Evolutionary conservation across 1,284 basidiomycete species (phyloP).

Genomic region (Malassezia slooffiae): DNA sequence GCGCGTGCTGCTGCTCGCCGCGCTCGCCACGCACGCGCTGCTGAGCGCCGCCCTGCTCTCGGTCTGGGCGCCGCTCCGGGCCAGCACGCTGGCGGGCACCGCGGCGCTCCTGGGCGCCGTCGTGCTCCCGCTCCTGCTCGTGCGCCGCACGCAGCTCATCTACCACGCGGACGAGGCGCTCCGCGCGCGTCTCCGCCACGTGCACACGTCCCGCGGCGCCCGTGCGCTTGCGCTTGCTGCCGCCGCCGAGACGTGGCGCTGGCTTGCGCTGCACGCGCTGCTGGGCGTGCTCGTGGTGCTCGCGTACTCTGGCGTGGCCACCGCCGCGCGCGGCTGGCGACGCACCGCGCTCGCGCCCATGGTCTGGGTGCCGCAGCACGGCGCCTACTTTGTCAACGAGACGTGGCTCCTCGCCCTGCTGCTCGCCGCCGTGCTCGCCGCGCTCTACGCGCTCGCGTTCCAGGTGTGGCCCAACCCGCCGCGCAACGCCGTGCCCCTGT

Average conservation of each 20-base stretch:
- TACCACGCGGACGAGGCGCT: background rate
- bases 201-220: background rate
- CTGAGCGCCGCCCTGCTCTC: slow-evolving; percentile 14
- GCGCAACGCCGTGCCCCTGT: slow-evolving; percentile 12
- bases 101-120: slow-evolving; percentile 12
- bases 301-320: slow-evolving; percentile 7
- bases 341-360: slow-evolving; percentile 9
- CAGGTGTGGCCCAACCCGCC: slow-evolving; percentile 11
- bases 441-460: slow-evolving; percentile 16
- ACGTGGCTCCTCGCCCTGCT: slow-evolving; percentile 20
- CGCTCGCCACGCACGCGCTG: slow-evolving; percentile 16
- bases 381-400: slow-evolving; percentile 31
- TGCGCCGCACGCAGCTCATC: slow-evolving; percentile 10
- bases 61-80: slow-evolving; percentile 5
- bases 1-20: slow-evolving; percentile 23
- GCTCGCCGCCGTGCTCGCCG: slow-evolving; percentile 12
- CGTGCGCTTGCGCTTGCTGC: background rate
- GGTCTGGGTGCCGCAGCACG: slow-evolving; percentile 23
- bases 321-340: slow-evolving; percentile 6
- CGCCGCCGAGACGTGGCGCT: background rate
- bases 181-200: background rate
- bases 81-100: slow-evolving; percentile 5
- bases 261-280: slow-evolving; percentile 10
- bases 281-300: slow-evolving; percentile 14
- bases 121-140: slow-evolving; percentile 19